Base-by-base conservation (phyloP, 2,329 filamentous ascomycete genomes). In the Neodidymelliopsis sp. region DNA sequence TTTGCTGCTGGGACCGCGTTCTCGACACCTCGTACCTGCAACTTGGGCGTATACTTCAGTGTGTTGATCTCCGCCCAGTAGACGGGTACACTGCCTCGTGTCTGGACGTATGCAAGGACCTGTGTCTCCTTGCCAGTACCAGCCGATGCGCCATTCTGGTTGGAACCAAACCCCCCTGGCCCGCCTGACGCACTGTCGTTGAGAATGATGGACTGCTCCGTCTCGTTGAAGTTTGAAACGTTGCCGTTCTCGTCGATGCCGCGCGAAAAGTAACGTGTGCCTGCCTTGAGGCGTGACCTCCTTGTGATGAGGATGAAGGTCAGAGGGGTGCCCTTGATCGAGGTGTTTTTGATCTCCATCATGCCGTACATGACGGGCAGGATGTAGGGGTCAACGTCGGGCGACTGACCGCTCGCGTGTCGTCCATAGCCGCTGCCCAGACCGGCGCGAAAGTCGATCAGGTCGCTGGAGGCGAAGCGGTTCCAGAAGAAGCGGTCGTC, bases 401-500 rank as follows among this genome's bases (percentile, higher is more conserved):
- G 81, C 65, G 96, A 91, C 19, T 87, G 81, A 0, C 86, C 87
- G 18, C 81, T 79, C 43, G 88, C 83, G 45, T 84, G 82, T 54
- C 88, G 77, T 19, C 76, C 77, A 52, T 76, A 76, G 25, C 77
- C 76, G 50, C 75, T 75, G 38, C 74, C 73, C 19, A 74, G 70
- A 2, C 84, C 83, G 23, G 80, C 84, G 53, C 93, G 86, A 70
- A 96, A 96, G 71, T 96, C 86, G 66, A 97, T 96, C 49, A 99
- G 76, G 66, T 97, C 91, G 6, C 89, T 88, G 71, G 93, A 90
- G 37, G 97, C 83, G 73, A 96, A 95, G 57, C 88, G 87, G 75
- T 99, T 99, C 91, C 93, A 99, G 80, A 97, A 99, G 80, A 99
- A 99, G 57, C 94, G 90, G 71, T 97, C 92, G 73, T 99, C 94